Conservation (phyloP, 257 asterid genomes). For the Fraxinus americana region DNA sequence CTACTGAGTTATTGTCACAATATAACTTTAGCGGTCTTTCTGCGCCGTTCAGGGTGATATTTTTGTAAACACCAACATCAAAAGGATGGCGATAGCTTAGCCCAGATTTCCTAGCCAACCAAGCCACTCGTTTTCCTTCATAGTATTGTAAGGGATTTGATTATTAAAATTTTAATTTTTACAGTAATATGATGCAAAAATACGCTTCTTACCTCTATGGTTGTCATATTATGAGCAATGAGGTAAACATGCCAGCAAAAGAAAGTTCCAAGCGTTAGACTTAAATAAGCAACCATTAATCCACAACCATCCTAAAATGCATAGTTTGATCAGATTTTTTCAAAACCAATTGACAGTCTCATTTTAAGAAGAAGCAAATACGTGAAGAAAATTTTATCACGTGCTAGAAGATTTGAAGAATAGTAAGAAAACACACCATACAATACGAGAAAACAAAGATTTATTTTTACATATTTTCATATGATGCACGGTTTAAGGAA, state of each 20-base stretch:
- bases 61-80: too few relatives aligned
- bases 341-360: constrained; percentile 3
- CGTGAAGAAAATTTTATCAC: not conserved
- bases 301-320: constrained; percentile 59
- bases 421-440: not conserved
- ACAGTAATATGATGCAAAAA: not conserved
- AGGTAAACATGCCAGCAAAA: constrained; percentile 88
- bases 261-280: constrained; percentile 66
- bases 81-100: constrained; percentile 40
- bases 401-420: not conserved
- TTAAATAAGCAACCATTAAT: constrained; percentile 41
- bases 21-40: too few relatives aligned
- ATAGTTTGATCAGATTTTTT: constrained; percentile 20
- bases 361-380: not conserved
- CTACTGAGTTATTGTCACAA: too few relatives aligned
- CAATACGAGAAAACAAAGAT: not conserved
- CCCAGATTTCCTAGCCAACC: constrained; percentile 96
- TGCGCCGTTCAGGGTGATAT: too few relatives aligned
- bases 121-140: constrained; percentile 75
- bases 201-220: constrained; percentile 68
- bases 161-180: constrained; percentile 23
- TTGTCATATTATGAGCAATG: constrained; percentile 71
- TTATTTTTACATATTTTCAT: not conserved
- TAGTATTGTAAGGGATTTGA: constrained; percentile 51
- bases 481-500: not conserved